Percentiles rank a stretch among this genome's conserved stretches.
phyloP scores from a whole-genome alignment of 78 protist species.

The Protostelium mycophagum region DNA sequence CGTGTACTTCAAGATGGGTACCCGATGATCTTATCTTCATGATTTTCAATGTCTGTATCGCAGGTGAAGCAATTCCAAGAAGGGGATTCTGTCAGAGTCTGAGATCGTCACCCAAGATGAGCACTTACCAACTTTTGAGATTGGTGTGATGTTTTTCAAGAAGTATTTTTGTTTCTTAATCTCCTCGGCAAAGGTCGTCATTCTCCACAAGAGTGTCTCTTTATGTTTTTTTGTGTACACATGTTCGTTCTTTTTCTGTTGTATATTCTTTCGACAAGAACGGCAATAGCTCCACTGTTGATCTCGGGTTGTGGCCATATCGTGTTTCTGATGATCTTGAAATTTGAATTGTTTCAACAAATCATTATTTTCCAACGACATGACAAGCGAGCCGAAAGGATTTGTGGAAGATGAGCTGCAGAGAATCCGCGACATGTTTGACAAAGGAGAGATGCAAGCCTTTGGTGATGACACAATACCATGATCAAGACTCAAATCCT shows the following conservation, averaged over 20 bases:
- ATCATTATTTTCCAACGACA: neutral
- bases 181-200: neutral
- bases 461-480: neutral
- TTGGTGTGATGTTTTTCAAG: neutral
- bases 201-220: neutral
- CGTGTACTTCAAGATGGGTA: too few relatives aligned
- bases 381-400: neutral
- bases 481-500: neutral
- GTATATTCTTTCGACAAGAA: neutral
- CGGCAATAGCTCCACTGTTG: neutral
- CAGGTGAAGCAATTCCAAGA: neutral
- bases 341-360: neutral
- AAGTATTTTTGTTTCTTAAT: neutral
- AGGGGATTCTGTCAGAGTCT: neutral
- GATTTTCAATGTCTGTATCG: neutral
- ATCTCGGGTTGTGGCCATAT: neutral
- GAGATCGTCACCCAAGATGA: neutral
- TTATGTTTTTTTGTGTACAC: neutral
- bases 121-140: neutral
- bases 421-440: neutral
- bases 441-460: neutral
- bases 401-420: neutral
- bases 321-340: neutral
- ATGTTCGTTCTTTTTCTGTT: neutral
- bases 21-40: too few relatives aligned